phyloP scores from a whole-genome alignment of 495 filamentous ascomycete species.

The Xylaria sp. region DNA sequence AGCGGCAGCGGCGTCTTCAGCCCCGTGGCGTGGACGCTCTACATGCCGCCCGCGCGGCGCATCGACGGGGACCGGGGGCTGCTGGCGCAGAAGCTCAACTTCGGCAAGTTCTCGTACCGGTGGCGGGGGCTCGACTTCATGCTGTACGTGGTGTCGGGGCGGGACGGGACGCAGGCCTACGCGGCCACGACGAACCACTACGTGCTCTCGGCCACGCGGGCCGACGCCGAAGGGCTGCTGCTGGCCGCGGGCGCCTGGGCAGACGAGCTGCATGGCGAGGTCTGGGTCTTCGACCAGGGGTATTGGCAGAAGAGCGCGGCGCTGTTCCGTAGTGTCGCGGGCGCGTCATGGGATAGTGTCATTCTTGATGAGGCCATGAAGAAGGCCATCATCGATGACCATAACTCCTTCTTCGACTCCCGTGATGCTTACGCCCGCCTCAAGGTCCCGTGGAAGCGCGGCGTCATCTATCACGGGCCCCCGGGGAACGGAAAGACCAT shows the following conservation, averaged over 20 bases:
- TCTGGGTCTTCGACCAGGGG: conserved; percentile 69
- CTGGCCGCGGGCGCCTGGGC: conserved; percentile 57
- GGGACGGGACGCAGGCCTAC: conserved; percentile 49
- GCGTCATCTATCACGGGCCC: conserved; percentile 65
- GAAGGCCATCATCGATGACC: conserved; percentile 62
- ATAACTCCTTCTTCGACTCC: conserved; percentile 65
- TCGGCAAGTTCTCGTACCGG: conserved; percentile 61
- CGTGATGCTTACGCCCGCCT: conserved; percentile 61
- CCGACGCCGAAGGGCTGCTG: conserved; percentile 59
- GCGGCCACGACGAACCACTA: conserved; percentile 52
- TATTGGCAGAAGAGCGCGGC: conserved; percentile 66
- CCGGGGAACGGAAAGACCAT: conserved; percentile 75
- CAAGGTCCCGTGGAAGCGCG: conserved; percentile 62
- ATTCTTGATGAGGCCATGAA: conserved; percentile 71
- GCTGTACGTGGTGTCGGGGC: conserved; percentile 59
- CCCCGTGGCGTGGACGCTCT: conserved; percentile 51
- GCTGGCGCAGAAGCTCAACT: conserved; percentile 51
- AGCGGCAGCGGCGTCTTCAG: conserved; percentile 31
- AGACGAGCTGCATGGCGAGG: conserved; percentile 62
- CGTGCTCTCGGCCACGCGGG: conserved; percentile 51
- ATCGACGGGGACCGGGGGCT: conserved; percentile 55
- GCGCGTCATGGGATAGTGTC: conserved; percentile 67
- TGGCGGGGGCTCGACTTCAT: conserved; percentile 59
- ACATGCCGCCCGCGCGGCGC: conserved; percentile 57
- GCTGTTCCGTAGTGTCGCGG: conserved; percentile 63